These are phyloP conservation scores for Claviceps arundinis DNA, from an alignment of 2,329 filamentous ascomycete genomes.

Conservation along the genomic window DNA sequence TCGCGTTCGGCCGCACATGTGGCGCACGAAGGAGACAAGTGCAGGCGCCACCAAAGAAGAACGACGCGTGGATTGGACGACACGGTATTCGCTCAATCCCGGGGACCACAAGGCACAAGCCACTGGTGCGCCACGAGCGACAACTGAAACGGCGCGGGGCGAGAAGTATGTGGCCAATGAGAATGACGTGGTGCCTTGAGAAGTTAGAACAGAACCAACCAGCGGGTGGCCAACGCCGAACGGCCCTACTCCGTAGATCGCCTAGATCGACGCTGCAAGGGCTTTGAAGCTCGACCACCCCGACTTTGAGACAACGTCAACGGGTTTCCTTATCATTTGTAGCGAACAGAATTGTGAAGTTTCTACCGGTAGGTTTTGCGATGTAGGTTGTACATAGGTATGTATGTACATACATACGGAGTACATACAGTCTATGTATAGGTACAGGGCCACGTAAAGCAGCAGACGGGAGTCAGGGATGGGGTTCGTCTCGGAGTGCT, in stretches of 20 bases:
- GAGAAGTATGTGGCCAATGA: not conserved
- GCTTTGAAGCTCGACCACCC: no score
- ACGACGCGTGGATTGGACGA: constrained; percentile 1
- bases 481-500: not conserved
- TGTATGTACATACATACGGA: no score
- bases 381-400: no score
- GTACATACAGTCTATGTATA: not conserved
- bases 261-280: no score
- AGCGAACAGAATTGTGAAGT: no score
- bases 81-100: not conserved
- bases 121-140: not conserved
- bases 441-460: not conserved
- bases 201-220: not conserved
- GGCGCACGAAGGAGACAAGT: no score
- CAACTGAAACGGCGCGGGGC: constrained; percentile 1
- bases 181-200: not conserved
- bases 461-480: not conserved
- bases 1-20: no score
- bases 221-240: not conserved
- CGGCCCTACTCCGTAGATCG: no score
- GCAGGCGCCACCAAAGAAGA: not conserved
- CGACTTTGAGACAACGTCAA: no score
- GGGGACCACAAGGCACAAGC: not conserved
- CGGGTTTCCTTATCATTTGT: no score
- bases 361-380: no score